Base-by-base conservation (phyloP, 495 filamentous ascomycete genomes). In the Annulohypoxylon maeteangense region DNA sequence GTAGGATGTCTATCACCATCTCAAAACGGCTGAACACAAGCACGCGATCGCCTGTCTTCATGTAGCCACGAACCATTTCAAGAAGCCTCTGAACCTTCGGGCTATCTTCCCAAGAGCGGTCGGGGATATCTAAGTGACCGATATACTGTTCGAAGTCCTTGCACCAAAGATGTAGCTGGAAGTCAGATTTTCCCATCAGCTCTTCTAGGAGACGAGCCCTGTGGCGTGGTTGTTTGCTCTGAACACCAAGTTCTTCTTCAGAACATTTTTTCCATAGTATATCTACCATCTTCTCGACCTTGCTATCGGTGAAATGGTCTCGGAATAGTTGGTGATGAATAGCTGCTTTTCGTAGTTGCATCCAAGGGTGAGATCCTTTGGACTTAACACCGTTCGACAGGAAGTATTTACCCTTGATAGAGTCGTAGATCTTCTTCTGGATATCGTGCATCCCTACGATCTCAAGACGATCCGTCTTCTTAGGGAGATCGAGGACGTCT, bases 21-120 rank as follows among this genome's bases (percentile, higher is more conserved):
- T 93, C 91, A 78, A 98, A 99, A 65, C 97, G 92, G 7, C 90
- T 95, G 82, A 99, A 99, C 16, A 99, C 85, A 2, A 99, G 85
- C 0, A 90, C 88, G 0, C 94, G 88, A 72, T 98, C 95, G 0
- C 95, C 95, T 34, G 93, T 95, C 62, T 86, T 83, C 73, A 89
- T 90, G 81, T 92, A 97, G 6, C 84, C 78, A 10, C 82, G 81
- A 0, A 98, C 84, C 25, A 99, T 86, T 65, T 90, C 86, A 42
- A 89, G 84, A 16, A 99, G 85, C 40, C 91, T 88, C 59, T 89
- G 84, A 32, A 98, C 89, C 76, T 99, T 99, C 18, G 94, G 95
- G n/a, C 90, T 91, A 65, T 96, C 88, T 87, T 97, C 92, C 93
- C 94, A 98, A 54, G 93, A 90, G 16, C 89, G 78, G 53, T 91